Base-by-base conservation (phyloP, 2,329 filamentous ascomycete genomes). In the Fusarium transvaalense region DNA sequence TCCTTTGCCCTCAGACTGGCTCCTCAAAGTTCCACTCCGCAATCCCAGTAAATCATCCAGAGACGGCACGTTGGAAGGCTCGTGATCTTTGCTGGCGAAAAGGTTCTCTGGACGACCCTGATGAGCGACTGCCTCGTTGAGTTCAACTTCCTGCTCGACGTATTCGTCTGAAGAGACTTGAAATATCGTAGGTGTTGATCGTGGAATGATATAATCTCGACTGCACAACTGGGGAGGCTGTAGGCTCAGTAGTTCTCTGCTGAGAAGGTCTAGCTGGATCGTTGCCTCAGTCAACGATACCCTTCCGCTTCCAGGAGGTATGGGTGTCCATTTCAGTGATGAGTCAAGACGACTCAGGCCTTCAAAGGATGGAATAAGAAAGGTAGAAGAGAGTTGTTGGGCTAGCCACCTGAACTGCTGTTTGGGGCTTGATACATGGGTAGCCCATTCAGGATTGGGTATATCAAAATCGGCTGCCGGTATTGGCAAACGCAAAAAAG, bases 381-480 rank as follows among this genome's bases (percentile, higher is more conserved):
- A 71, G 4, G 14, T 13, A 2, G 8, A 25, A 2, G 42, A 6
- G 6, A 56, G 19, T 2, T 53, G 53, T 15, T 68, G 54, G 14
- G 42, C 58, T 17, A 81, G 68, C 67, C 71, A 75, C 1, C n/a
- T 25, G 15, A 76, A 69, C 5, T 79, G 78, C 8, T 56, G 27
- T n/a, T 66, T 61, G 6, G 76, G 47, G 5, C 15, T 70, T 31
- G 59, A 68, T 12, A 57, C 15, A 21, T 66, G 31, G 1, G 23
- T 7, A 2, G 19, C 25, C 78, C 78, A 79, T 35, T 65, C 61
- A 2, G 73, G 66, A 7, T 56, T 42, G 15, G 72, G 58, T 23
- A 70, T 66, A 2, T 62, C 61, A 38, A 78, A 79, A 31, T 75
- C 63, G 25, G 78, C 45, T 10, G 56, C 35, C 8, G 78, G 78